Evolutionary conservation across 441 rosid species (phyloP).

Genomic region (Lepidium campestre): DNA sequence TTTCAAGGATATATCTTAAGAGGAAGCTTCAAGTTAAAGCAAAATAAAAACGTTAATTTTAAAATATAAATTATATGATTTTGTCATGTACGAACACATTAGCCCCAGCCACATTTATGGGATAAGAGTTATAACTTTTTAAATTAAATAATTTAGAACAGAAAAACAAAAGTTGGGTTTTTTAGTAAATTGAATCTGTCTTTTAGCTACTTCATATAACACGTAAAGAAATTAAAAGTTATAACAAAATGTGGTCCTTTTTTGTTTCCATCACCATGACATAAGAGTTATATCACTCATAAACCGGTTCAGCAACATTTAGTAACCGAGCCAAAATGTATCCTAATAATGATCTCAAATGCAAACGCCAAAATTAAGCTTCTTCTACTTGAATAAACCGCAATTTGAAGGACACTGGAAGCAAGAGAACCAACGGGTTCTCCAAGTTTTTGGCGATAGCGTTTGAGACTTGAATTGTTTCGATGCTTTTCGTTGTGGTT

Average conservation of each 20-base stretch:
- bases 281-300: slow-evolving; percentile 15
- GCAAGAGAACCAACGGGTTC: slow-evolving; percentile 46
- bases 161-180: background rate
- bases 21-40: slow-evolving; percentile 16
- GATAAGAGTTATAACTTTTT: slow-evolving; percentile 3
- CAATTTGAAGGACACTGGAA: slow-evolving; percentile 38
- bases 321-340: background rate
- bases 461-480: background rate
- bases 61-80: background rate
- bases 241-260: slow-evolving; percentile 15
- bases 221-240: background rate
- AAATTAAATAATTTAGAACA: background rate
- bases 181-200: slow-evolving; percentile 3
- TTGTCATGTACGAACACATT: slow-evolving; percentile 7
- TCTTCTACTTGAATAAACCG: background rate
- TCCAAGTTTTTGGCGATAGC: slow-evolving; percentile 14
- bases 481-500: background rate
- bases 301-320: slow-evolving; percentile 7
- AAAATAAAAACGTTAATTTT: background rate
- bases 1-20: slow-evolving; percentile 14
- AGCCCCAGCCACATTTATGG: slow-evolving; percentile 14
- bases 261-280: slow-evolving; percentile 19
- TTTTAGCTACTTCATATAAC: slow-evolving; percentile 15
- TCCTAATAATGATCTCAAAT: too few relatives aligned
- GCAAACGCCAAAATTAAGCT: slow-evolving; percentile 4